Evolutionary conservation across 495 filamentous ascomycete species (phyloP), one percentile per base, ranked within the genome.

Genomic region (Aspergillus heteromorphus): DNA sequence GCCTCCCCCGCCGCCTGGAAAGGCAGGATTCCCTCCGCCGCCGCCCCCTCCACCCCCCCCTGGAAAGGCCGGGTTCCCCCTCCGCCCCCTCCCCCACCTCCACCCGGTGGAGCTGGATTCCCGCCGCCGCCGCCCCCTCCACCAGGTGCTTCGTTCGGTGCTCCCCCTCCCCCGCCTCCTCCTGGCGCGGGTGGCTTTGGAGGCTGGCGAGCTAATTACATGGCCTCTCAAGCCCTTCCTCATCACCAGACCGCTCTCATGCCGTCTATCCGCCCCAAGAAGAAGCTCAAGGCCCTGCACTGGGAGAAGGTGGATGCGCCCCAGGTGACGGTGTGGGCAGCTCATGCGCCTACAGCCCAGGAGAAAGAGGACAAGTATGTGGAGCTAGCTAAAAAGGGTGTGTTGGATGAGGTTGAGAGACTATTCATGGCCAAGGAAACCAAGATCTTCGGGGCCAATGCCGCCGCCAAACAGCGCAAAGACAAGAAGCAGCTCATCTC

Each of bases 401-500:
- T 98, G 55, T 76, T 98, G 40, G 93, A 97, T 53, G 93, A 98
- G 70, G 92, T 98, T 54, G 93, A 98, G 75, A 91, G 93, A 64
- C 72, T 98, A 27, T 98, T 98, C 73, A 83, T 95, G 80, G 95
- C 95, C 9, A 97, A 96, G 69, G 93, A 98, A 68, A 92, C 91
- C 69, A 96, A 93, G 75, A 84, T 87, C 65, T 77, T 97, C 63
- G 74, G 74, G 23, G 82, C 83, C 41, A 83, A 87, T 65, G 76
- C 77, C 40, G 69, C 73, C 43, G 70, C 69, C 6, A 78, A 82
- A 59, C 85, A 89, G 69, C 91, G 90, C 64, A 85, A 87, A 51
- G 92, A 96, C 67, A 97, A 97, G 81, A 97, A 97, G 72, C 91
- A 97, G 62, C 84, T 98, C 69, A 95, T 98, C 63, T 90, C 87